Evolutionary conservation across 768 basidiomycete genomes (phyloP).

Genomic region (Podaxis carcinomalis): DNA sequence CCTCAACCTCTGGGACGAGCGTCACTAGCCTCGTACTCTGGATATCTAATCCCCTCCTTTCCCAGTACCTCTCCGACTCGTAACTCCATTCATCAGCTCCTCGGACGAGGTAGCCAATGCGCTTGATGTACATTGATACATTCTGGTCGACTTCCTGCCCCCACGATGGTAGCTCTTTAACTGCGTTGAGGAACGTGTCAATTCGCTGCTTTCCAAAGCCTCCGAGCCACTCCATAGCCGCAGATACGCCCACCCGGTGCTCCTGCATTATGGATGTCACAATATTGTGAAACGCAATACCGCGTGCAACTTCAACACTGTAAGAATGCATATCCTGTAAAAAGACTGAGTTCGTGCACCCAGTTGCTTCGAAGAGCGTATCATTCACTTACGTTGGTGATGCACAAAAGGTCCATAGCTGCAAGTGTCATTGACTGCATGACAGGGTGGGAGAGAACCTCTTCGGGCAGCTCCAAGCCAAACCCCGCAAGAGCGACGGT

Average conservation of each 20-base stretch:
- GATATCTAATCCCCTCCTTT: conserved; percentile 15
- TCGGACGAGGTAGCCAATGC: conserved; percentile 7
- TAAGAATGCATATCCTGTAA: conserved; percentile 21
- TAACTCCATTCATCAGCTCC: conserved; percentile 15
- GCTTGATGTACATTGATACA: conserved; percentile 14
- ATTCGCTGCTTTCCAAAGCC: conserved; percentile 5
- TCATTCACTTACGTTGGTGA: conserved; percentile 15
- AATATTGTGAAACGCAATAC: conserved; percentile 18
- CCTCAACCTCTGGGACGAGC: conserved; percentile 11
- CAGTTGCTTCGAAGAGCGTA: background rate
- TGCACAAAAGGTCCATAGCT: conserved; percentile 15
- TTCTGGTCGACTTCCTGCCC: conserved; percentile 12
- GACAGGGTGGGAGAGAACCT: conserved; percentile 17
- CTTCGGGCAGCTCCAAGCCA: conserved; percentile 19
- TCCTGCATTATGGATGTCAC: conserved; percentile 18
- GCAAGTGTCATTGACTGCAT: conserved; percentile 12
- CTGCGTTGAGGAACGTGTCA: conserved; percentile 5
- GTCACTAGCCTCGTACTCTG: conserved; percentile 19
- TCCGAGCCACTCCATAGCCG: conserved; percentile 16
- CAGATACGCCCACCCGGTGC: conserved; percentile 13
- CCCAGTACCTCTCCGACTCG: conserved; percentile 14
- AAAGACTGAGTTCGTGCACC: background rate
- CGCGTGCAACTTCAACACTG: conserved; percentile 15
- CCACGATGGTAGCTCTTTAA: conserved; percentile 14
- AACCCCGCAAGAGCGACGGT: conserved; percentile 16